Base-by-base conservation (phyloP, 2,329 filamentous ascomycete species). In the Claviceps capensis region DNA sequence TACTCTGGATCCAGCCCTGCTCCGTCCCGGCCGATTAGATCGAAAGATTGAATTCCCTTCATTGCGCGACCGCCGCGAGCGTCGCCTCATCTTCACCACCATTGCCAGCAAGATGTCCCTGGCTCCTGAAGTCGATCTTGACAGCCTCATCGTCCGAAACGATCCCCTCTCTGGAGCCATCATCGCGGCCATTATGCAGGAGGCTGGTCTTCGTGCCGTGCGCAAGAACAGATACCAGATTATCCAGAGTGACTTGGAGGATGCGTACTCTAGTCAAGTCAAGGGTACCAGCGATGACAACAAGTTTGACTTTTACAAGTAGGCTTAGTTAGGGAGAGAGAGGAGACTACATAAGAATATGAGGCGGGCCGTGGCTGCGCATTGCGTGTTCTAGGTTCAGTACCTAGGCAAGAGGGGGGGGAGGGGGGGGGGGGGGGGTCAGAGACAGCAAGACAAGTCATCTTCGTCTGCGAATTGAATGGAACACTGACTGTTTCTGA, bases 221-320 rank as follows among this genome's bases (percentile, higher is more conserved):
- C 80, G 91, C 63, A 97, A 96, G 82, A 97, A 98, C 72, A 78
- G 93, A 63, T 98, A 98, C 73, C 97, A 98, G 71, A 98, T 98
- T 67, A 97, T 98, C 63, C 93, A 98, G 75, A 82, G 79, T 56
- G 93, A 98, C 71, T 74, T 98, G 57, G 93, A 98, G 70, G 93
- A 97, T 69, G 93, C 93, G 45, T 98, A 98, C 70, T 90, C 89
- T 41, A 88, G 84, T 71, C 93, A 98, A 69, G 93, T 98, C 64
- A 97, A 97, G 82, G 88, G 76, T 11, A 73, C 75, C 50, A 74
- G 65, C 54, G 74, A 78, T 66, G 82, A 78, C 64, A 78, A 77
- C 71, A 87, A 86, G 73, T 94, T 94, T 65, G 90, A 96, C 69
- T 96, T 94, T 71, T 94, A 94, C 79, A 88, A 87, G 72, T 88